Conservation (phyloP, 2,329 filamentous ascomycete genomes). For the Colletotrichum phormii region DNA sequence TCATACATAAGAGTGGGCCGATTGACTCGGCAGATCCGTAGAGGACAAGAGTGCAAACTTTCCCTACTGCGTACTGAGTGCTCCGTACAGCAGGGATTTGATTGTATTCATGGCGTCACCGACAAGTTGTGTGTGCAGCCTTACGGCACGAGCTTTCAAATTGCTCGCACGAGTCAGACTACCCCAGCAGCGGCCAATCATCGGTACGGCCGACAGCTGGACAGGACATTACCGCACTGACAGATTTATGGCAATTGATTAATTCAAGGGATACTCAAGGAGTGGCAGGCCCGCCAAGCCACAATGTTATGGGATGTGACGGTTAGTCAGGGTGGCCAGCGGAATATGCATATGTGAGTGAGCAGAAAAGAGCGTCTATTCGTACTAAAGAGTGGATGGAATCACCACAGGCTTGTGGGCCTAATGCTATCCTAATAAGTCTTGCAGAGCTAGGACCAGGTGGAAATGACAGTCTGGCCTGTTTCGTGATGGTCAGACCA, state of each 20-base stretch:
- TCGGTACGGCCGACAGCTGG: neutral
- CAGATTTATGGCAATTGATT: neutral
- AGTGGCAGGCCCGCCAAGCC: neutral
- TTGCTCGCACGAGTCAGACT: neutral
- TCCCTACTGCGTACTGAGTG: neutral
- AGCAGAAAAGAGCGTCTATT: no score
- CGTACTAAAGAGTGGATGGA: no score
- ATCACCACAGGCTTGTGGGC: no score
- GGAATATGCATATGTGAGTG: no score
- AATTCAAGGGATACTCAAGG: neutral
- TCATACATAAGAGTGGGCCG: neutral
- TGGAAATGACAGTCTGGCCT: no score
- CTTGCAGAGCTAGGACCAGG: no score
- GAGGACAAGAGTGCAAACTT: neutral
- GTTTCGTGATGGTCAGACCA: no score
- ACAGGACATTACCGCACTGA: neutral
- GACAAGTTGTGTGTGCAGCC: neutral
- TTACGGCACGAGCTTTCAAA: neutral
- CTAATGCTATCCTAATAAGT: no score
- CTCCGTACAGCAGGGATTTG: neutral
- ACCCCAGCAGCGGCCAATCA: neutral
- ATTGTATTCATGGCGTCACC: neutral
- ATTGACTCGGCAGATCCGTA: neutral
- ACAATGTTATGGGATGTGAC: neutral
- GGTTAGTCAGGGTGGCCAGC: no score